Conservation (phyloP, 371 early-diverging fungal species). For the Entomophthora muscae region DNA sequence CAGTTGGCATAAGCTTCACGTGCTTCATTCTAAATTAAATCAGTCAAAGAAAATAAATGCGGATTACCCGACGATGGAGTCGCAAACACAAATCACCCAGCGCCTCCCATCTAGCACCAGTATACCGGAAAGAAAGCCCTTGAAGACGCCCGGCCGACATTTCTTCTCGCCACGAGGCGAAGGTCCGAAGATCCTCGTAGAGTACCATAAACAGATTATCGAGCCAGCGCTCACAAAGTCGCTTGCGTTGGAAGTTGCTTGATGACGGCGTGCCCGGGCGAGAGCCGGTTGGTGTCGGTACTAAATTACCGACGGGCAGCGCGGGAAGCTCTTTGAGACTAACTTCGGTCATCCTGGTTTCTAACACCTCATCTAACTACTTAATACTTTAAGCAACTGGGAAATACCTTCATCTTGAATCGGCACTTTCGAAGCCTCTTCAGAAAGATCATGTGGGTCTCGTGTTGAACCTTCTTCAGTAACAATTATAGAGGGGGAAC, state of each 20-base stretch:
- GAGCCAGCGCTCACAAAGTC: slow-evolving; percentile 95
- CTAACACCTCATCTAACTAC: slow-evolving; percentile 1
- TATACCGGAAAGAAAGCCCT: slow-evolving; percentile 65
- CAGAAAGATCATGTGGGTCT: neutral
- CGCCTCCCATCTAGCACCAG: slow-evolving; percentile 90
- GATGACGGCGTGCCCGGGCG: neutral
- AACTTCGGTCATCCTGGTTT: neutral
- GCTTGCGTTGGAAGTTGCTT: slow-evolving; percentile 32
- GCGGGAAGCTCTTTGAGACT: neutral
- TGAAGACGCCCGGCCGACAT: slow-evolving; percentile 43
- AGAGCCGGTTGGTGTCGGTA: neutral
- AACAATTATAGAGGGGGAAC: neutral
- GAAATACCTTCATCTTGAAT: too few species aligned
- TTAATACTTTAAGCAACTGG: neutral
- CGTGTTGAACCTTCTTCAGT: neutral
- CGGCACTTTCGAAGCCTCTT: neutral
- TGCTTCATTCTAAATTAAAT: slow-evolving; percentile 47
- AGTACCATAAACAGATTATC: slow-evolving; percentile 95
- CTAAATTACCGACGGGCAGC: neutral
- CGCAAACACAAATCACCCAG: slow-evolving; percentile 80
- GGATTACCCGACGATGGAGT: slow-evolving; percentile 56
- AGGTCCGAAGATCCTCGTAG: slow-evolving; percentile 87
- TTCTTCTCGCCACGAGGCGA: slow-evolving; percentile 69
- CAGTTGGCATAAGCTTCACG: slow-evolving; percentile 76
- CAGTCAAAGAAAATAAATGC: neutral